Percentiles rank a stretch among this genome's conserved stretches.
These are phyloP conservation scores for Silene vulgaris DNA, from an alignment of 179 eudicot species.

Conservation along the genomic window DNA sequence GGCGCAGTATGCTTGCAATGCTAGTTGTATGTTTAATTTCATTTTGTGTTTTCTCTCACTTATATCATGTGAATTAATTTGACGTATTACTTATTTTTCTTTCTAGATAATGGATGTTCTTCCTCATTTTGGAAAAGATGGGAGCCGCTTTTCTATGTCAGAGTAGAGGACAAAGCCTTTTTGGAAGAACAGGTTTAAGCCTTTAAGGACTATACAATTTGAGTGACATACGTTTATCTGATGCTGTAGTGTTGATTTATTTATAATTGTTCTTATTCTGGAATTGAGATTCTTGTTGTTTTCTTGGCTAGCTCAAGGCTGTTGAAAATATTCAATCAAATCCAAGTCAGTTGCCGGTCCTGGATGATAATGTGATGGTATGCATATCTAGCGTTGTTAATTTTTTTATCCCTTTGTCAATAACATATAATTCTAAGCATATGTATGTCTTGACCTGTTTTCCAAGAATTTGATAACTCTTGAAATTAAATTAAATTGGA, in stretches of 20 bases:
- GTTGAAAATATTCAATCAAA: slow-evolving; percentile 40
- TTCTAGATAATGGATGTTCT: slow-evolving; percentile 63
- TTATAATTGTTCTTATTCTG: not conserved
- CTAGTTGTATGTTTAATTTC: slow-evolving; percentile 47
- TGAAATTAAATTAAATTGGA: not conserved
- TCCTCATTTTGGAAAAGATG: slow-evolving; percentile 74
- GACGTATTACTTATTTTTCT: slow-evolving; percentile 25
- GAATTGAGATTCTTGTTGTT: slow-evolving; percentile 16
- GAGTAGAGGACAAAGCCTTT: slow-evolving; percentile 49
- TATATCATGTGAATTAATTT: slow-evolving; percentile 14
- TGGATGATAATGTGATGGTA: slow-evolving; percentile 32
- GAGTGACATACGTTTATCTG: slow-evolving; percentile 11
- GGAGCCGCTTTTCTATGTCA: slow-evolving; percentile 54
- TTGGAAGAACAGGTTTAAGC: slow-evolving; percentile 61
- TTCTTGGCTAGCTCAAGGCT: slow-evolving; percentile 40
- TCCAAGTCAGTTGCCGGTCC: slow-evolving; percentile 32
- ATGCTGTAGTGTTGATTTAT: not conserved
- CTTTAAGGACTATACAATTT: not conserved
- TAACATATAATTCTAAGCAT: not conserved
- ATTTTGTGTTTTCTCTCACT: slow-evolving; percentile 12
- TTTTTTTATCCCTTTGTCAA: not conserved
- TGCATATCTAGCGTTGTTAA: slow-evolving; percentile 2
- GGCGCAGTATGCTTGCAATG: slow-evolving; percentile 61
- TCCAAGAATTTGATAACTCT: not conserved
- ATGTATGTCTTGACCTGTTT: slow-evolving; percentile 2